Conservation (phyloP, 169 alveolate species). For the Toxoplasma gondii region DNA sequence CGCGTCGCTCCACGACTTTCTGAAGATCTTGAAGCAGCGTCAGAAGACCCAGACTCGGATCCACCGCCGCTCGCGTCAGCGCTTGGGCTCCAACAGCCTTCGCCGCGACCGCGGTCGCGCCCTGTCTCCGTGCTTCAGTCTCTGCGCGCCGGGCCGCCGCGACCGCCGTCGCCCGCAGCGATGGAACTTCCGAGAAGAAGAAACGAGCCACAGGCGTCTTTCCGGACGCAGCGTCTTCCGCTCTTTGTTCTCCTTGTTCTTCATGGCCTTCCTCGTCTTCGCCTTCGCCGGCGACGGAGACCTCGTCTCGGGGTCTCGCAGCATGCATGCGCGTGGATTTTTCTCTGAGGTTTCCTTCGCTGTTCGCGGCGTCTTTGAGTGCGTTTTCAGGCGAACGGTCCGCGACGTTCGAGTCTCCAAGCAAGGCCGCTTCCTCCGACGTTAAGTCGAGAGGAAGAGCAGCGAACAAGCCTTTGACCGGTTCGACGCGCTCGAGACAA, state of each 20-base stretch:
- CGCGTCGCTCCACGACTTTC: not conserved
- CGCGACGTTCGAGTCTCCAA: not conserved
- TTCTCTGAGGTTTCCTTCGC: not conserved
- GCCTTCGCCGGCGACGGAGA: not conserved
- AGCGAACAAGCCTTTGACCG: not conserved
- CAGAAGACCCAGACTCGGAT: not conserved
- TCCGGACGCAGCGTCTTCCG: not conserved
- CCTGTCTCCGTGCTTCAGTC: not conserved
- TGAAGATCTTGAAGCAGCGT: not conserved
- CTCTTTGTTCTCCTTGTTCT: not conserved
- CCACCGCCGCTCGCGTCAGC: conserved; percentile 13
- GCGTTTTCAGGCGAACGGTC: not conserved
- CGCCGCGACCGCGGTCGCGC: conserved; percentile 37
- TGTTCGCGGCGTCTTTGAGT: not conserved
- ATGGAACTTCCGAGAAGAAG: conserved; percentile 9
- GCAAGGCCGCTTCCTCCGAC: conserved; percentile 12
- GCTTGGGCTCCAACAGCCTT: not conserved
- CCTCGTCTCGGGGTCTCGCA: not conserved
- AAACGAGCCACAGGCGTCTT: not conserved
- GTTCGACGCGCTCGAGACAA: conserved; percentile 24
- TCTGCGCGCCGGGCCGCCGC: conserved; percentile 10
- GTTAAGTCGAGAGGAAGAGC: not conserved
- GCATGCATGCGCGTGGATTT: not conserved
- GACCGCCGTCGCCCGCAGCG: not conserved
- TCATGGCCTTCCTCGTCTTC: not conserved